These are phyloP conservation scores for Coemansia sp. DNA, from an alignment of 192 early-diverging fungal species.

Conservation along the genomic window DNA sequence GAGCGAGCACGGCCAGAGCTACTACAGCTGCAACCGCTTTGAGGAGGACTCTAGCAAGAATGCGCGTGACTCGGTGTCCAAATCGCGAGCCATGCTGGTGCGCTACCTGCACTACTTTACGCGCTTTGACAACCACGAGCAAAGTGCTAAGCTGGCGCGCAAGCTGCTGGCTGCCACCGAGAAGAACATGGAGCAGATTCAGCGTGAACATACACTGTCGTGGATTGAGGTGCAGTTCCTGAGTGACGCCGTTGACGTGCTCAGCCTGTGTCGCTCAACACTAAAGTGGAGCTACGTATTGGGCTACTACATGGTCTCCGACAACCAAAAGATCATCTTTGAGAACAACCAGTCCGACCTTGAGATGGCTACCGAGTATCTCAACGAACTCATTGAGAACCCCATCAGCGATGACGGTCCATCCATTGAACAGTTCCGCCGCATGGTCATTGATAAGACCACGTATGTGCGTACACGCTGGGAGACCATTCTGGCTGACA, in stretches of 20 bases:
- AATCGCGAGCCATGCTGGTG: constrained; percentile 83
- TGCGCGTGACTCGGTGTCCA: constrained; percentile 83
- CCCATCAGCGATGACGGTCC: constrained; percentile 64
- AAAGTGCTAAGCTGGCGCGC: constrained; percentile 84
- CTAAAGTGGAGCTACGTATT: constrained; percentile 98
- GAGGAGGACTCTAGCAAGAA: constrained; percentile 87
- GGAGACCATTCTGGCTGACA: constrained; percentile 89
- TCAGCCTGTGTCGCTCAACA: constrained; percentile 85
- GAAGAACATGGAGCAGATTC: constrained; percentile 90
- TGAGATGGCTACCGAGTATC: constrained; percentile 95
- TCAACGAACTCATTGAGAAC: constrained; percentile 89
- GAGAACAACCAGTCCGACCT: constrained; percentile 98
- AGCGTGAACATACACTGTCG: constrained; percentile 79
- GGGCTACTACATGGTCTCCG: constrained; percentile 86
- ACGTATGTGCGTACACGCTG: constrained; percentile 86
- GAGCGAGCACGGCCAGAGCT: constrained; percentile 92
- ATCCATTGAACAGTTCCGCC: constrained; percentile 76
- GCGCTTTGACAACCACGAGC: constrained; percentile 97
- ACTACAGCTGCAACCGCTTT: constrained; percentile 98
- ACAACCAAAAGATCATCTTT: constrained; percentile 89
- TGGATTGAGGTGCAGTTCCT: constrained; percentile 99
- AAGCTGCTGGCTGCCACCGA: constrained; percentile 60
- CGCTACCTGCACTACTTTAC: constrained; percentile 98
- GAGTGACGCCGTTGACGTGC: constrained; percentile 83
- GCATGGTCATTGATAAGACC: constrained; percentile 89